Evolutionary conservation across 805 yeast species (phyloP).

Genomic region (Kodamaea sagamina): DNA sequence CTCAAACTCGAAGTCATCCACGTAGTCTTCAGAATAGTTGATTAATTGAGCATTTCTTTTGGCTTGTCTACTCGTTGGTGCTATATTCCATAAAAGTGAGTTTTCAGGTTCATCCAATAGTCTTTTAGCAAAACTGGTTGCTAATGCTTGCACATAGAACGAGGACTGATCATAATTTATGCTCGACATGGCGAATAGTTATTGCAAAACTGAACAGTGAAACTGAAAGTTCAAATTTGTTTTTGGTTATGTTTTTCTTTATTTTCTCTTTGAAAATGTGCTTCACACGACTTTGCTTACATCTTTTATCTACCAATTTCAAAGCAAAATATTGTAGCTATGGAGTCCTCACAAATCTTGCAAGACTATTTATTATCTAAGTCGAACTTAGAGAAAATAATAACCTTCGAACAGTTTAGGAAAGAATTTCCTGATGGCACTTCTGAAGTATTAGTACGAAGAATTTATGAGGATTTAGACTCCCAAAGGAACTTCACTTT

Average conservation of each 20-base stretch:
- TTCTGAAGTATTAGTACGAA: slow-evolving; percentile 7
- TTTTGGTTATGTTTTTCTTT: slow-evolving; percentile 4
- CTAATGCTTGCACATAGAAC: slow-evolving; percentile 71
- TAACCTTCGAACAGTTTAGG: slow-evolving; percentile 23
- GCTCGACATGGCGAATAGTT: slow-evolving; percentile 12
- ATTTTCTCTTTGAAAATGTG: not conserved
- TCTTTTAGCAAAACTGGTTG: slow-evolving; percentile 73
- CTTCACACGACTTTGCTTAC: not conserved
- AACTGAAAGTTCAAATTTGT: no score
- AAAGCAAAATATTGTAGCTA: slow-evolving; percentile 5
- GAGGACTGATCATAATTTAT: slow-evolving; percentile 23
- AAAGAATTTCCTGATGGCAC: slow-evolving; percentile 18
- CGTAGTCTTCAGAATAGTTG: slow-evolving; percentile 60
- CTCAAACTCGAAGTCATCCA: slow-evolving; percentile 32
- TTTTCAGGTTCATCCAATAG: slow-evolving; percentile 67
- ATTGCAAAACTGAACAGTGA: not conserved
- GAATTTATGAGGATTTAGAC: slow-evolving; percentile 18
- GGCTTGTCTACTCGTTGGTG: slow-evolving; percentile 74
- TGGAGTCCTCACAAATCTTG: slow-evolving; percentile 27
- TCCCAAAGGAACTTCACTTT: slow-evolving; percentile 15
- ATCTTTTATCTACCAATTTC: not conserved
- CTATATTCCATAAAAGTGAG: slow-evolving; percentile 64
- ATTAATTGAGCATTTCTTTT: slow-evolving; percentile 71
- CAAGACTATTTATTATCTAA: slow-evolving; percentile 21
- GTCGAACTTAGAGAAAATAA: slow-evolving; percentile 19